Base-by-base conservation (phyloP, 108 stramenopile genomes). In the Pseudonitzschia delicatissima region DNA sequence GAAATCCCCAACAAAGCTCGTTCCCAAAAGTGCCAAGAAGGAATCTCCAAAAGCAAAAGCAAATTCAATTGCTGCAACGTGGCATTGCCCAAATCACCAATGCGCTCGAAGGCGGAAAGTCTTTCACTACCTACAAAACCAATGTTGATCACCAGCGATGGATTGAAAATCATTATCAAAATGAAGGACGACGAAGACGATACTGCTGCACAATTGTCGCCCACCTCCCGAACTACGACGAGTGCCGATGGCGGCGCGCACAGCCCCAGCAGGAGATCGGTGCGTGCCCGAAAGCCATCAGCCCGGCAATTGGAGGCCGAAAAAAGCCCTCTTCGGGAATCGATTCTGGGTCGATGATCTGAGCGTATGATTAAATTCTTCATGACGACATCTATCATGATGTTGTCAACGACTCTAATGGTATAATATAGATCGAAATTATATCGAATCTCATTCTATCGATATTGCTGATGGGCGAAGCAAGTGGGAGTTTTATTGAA, bases 221-320 rank as follows among this genome's bases (percentile, higher is more conserved):
- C 18, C 4, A 45, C 45, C 4, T 3, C 15, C 4, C 13, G n/a
- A 17, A 12, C 45, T 45, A 13, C 15, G 13, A 6, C 4, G 18
- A 45, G 18, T 15, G 45, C 15, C 18, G 26, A 13, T 53, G 51
- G 29, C 12, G 5, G 26, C 51, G 29, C 51, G 23, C 29, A 5
- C 7, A 53, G 51, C 27, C 51, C 51, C 26, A 53, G 28, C 28
- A 25, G 51, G 27, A 53, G 51, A 23, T 53, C 51, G 51, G 26
- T 27, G 5, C 51, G 51, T 27, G 51, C 51, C 27, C 26, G 51
- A 53, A 53, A 53, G 13, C 51, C 51, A 53, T 53, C 51, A 15
- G 51, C 51, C 29, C 51, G 51, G 6, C 51, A 53, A 27, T 28
- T 53, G 26, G 51, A 27, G 13, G 51, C 51, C 26, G 51, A 53